Base-by-base conservation (phyloP, 441 rosid species). In the Omphalea diandra region DNA sequence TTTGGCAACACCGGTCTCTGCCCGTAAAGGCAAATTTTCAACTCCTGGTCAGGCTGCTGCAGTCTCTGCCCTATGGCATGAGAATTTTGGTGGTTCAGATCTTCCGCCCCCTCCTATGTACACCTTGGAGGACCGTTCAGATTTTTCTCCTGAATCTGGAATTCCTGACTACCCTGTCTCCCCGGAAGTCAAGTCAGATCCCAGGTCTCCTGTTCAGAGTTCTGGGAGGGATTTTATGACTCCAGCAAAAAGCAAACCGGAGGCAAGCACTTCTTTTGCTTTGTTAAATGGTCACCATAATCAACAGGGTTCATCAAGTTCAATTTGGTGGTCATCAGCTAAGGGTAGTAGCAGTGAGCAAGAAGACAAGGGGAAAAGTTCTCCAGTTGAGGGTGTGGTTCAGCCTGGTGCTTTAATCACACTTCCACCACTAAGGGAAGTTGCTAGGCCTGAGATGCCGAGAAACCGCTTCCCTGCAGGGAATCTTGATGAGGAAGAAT, bases 41-140 rank as follows among this genome's bases (percentile, higher is more conserved):
- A 92, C 53, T 62, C 87, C 98, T 0, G 96, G 91, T 1, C 97
- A 92, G 68, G 87, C 89, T 38, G 96, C 99, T 7, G 98, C 97
- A 0, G 99, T 94, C 2, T 94, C 99, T 12, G 88, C 99, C 15
- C 82, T 90, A 65, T 87, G 99, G 97, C 91, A 91, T 12, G 99
- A 94, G 68, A 90, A 88, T 81, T 81, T 86, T 9, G 90, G 91
- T 60, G 86, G 86, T 56, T 87, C 97, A 0, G 96, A 94, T 83
- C 96, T 94, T 79, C 99, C 98, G 2, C 97, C 98, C 0, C 99
- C 98, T 71, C 99, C 99, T 4, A 77, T 90, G 82, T 88, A 73
- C 72, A 90, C 98, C 6, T 67, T 94, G 75, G 96, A 92, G 77
- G 99, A 94, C 76, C 94, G 96, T 14, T 82, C 91, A 0, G 94